Conservation (phyloP, 148 eudicot genomes). For the Cornus florida region DNA sequence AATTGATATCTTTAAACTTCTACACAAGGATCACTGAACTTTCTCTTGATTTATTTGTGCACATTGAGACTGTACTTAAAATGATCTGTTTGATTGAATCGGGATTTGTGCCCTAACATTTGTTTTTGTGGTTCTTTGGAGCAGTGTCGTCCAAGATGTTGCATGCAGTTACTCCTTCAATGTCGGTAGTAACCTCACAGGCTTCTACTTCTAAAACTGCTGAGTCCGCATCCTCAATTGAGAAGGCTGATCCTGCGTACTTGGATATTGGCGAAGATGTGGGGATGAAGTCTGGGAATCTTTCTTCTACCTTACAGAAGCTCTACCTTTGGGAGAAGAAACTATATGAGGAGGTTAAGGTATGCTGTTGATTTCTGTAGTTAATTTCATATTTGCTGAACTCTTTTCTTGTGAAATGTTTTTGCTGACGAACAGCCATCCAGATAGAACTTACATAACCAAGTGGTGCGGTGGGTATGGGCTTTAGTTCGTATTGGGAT, state of each 20-base stretch:
- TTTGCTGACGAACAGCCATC: too few relatives aligned
- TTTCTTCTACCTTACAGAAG: slow-evolving; percentile 88
- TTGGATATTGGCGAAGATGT: slow-evolving; percentile 50
- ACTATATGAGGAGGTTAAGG: slow-evolving; percentile 92
- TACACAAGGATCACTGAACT: background rate
- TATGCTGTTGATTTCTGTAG: slow-evolving; percentile 23
- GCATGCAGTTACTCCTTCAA: slow-evolving; percentile 61
- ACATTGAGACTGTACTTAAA: background rate
- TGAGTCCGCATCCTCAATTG: slow-evolving; percentile 27
- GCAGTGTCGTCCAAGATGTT: slow-evolving; percentile 89
- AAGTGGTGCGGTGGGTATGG: too few relatives aligned
- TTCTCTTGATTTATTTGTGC: background rate
- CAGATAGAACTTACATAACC: too few relatives aligned
- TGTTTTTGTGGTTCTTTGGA: slow-evolving; percentile 13
- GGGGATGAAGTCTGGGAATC: slow-evolving; percentile 52
- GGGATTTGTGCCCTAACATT: slow-evolving; percentile 1
- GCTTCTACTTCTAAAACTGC: slow-evolving; percentile 54
- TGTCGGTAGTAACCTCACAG: slow-evolving; percentile 31
- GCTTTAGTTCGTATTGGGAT: too few relatives aligned
- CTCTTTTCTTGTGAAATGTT: background rate
- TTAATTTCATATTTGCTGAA: slow-evolving; percentile 13
- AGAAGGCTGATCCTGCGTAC: slow-evolving; percentile 16
- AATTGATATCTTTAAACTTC: background rate
- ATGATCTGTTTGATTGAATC: background rate
- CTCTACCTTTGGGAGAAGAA: slow-evolving; percentile 97